These are phyloP conservation scores for Leccinum boreale DNA, from an alignment of 768 basidiomycete genomes.

Conservation along the genomic window DNA sequence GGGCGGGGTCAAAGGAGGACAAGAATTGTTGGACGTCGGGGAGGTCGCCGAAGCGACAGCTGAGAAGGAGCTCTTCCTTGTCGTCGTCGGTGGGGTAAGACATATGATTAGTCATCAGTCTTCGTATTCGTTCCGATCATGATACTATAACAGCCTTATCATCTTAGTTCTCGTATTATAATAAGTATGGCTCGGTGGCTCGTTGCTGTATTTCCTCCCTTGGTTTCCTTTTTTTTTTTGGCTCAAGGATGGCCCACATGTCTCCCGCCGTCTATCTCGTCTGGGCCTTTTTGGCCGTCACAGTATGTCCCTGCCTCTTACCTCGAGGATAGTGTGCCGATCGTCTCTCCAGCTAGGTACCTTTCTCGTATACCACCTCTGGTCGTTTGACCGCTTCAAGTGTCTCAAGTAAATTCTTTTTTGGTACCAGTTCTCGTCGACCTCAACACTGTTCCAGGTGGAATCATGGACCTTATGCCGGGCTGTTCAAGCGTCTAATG, in stretches of 20 bases:
- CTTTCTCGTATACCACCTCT: conserved; percentile 72
- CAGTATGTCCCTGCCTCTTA: background rate
- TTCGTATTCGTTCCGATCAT: too few species aligned
- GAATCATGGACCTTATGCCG: conserved; percentile 62
- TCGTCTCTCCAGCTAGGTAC: background rate
- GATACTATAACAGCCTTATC: too few species aligned
- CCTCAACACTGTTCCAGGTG: conserved; percentile 42
- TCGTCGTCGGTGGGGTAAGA: conserved; percentile 45
- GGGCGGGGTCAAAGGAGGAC: conserved; percentile 39
- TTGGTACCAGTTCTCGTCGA: background rate
- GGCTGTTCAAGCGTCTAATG: conserved; percentile 85
- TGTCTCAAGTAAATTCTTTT: conserved; percentile 53
- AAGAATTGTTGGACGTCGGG: conserved; percentile 72
- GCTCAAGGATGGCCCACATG: conserved; percentile 52
- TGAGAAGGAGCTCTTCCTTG: conserved; percentile 70
- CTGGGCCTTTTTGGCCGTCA: conserved; percentile 50
- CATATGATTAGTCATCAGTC: background rate
- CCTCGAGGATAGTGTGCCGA: conserved; percentile 7
- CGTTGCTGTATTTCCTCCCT: background rate
- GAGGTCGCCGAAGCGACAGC: conserved; percentile 86
- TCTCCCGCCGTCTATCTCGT: conserved; percentile 59
- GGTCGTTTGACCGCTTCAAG: conserved; percentile 77
- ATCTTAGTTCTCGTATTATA: too few species aligned
- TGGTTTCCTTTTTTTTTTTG: background rate
- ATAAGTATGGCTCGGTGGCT: background rate